phyloP scores from a whole-genome alignment of 2,329 filamentous ascomycete genomes.

The Fonsecaea nubica region DNA sequence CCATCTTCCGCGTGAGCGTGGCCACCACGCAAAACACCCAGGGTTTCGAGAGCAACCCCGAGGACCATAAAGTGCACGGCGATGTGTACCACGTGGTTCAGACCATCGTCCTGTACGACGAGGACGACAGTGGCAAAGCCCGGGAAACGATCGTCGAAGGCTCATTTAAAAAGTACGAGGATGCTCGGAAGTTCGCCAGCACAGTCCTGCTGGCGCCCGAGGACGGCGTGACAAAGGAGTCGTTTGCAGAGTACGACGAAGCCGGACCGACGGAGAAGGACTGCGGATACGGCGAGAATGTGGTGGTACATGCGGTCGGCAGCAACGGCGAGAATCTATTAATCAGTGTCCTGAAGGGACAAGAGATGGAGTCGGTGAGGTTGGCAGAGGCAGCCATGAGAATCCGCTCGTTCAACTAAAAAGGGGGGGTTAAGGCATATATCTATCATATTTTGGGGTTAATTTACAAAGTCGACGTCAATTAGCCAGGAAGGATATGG shows the following conservation, averaged over 20 bases:
- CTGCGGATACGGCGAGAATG: constrained; percentile 45
- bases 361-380: constrained; percentile 42
- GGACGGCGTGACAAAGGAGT: constrained; percentile 39
- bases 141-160: constrained; percentile 41
- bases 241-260: constrained; percentile 42
- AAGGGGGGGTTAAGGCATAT: background rate
- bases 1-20: constrained; percentile 41
- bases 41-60: constrained; percentile 27
- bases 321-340: constrained; percentile 42
- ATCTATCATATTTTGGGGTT: background rate
- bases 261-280: constrained; percentile 40
- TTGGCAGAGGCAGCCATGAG: constrained; percentile 36
- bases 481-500: background rate
- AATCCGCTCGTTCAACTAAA: constrained; percentile 30
- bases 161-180: constrained; percentile 39
- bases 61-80: constrained; percentile 40
- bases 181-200: constrained; percentile 40
- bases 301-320: constrained; percentile 43
- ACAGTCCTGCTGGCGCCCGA: constrained; percentile 37
- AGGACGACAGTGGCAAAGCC: constrained; percentile 36
- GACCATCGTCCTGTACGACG: constrained; percentile 39
- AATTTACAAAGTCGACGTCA: background rate
- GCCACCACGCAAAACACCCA: constrained; percentile 39
- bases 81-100: constrained; percentile 43
- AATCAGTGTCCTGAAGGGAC: constrained; percentile 42